phyloP scores from a whole-genome alignment of 805 yeast genomes.

The Kuraishia ogatae region DNA sequence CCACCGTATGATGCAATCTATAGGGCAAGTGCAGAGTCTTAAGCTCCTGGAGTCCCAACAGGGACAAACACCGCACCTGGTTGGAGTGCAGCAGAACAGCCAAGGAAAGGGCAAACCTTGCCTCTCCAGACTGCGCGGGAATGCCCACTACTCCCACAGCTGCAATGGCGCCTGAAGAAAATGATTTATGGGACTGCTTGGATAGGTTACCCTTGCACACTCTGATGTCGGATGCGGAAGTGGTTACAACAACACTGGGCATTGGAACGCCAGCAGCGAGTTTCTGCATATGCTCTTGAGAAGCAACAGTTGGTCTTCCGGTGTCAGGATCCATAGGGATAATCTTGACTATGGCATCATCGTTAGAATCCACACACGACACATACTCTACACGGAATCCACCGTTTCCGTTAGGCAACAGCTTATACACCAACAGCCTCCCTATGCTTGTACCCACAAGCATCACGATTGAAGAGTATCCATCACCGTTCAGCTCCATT shows the following conservation, averaged over 20 bases:
- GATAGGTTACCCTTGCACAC: constrained; percentile 51
- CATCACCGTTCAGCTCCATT: constrained; percentile 57
- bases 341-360: constrained; percentile 43
- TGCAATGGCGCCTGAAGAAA: constrained; percentile 39
- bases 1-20: constrained; percentile 28
- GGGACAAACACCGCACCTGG: constrained; percentile 25
- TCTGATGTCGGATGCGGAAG: constrained; percentile 53
- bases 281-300: constrained; percentile 43
- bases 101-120: background rate
- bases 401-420: constrained; percentile 49
- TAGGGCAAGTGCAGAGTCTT: constrained; percentile 36
- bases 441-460: constrained; percentile 75
- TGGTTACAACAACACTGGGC: constrained; percentile 53
- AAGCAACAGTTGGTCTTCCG: constrained; percentile 63
- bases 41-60: constrained; percentile 60
- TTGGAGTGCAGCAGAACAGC: constrained; percentile 6
- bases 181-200: constrained; percentile 55
- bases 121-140: background rate
- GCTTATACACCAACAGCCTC: constrained; percentile 52
- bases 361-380: constrained; percentile 38
- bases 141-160: constrained; percentile 43
- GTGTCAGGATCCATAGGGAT: constrained; percentile 47
- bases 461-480: constrained; percentile 63
- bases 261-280: constrained; percentile 52
- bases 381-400: constrained; percentile 55